phyloP scores from a whole-genome alignment of 306 rosid genomes.

The Quercus engelmannii region DNA sequence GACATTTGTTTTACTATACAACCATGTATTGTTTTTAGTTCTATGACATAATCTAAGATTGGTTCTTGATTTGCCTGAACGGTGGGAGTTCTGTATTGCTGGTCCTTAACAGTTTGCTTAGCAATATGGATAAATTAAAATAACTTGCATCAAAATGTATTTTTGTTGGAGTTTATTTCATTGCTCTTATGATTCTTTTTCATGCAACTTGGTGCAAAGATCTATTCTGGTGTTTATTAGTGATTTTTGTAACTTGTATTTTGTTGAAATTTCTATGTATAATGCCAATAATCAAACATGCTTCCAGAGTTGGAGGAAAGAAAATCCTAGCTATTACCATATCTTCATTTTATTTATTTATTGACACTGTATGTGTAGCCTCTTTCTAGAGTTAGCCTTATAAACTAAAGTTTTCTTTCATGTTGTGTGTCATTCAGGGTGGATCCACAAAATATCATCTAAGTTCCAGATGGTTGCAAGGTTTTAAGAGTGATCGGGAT shows the following conservation, averaged over 20 bases:
- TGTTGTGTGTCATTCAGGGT: slow-evolving; percentile 59
- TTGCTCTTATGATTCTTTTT: too few relatives aligned
- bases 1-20: background rate
- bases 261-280: background rate
- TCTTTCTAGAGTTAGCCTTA: background rate
- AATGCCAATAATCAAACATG: background rate
- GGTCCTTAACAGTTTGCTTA: background rate
- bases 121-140: background rate
- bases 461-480: slow-evolving; percentile 87
- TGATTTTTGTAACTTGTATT: background rate
- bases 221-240: too few relatives aligned
- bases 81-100: background rate
- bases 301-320: background rate
- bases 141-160: background rate
- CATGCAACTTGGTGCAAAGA: too few relatives aligned
- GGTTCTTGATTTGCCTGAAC: background rate
- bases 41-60: background rate
- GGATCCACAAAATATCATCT: slow-evolving; percentile 91
- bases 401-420: slow-evolving; percentile 20
- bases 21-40: background rate
- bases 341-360: background rate
- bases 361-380: background rate
- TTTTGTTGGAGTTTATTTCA: background rate
- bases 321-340: background rate
- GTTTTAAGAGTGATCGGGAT: slow-evolving; percentile 85